Conservation (phyloP, 805 yeast species). For the Naumovozyma dairenensis region DNA sequence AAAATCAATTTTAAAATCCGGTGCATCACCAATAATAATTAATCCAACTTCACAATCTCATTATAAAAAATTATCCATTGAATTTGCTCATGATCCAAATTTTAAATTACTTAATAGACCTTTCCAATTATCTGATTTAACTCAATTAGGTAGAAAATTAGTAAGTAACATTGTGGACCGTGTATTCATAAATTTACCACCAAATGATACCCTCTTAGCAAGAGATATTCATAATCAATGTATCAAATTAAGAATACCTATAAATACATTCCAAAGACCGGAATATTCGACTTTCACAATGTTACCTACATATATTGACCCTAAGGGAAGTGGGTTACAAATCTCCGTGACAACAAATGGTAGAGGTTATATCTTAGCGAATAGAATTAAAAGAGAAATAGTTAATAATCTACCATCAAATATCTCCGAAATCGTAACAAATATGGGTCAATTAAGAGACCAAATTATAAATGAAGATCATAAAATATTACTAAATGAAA, state of each 20-base stretch:
- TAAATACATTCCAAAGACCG: constrained; percentile 68
- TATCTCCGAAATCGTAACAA: constrained; percentile 57
- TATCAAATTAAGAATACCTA: constrained; percentile 58
- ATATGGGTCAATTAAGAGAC: constrained; percentile 57
- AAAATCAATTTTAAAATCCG: constrained; percentile 38
- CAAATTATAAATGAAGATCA: constrained; percentile 45
- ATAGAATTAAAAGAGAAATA: constrained; percentile 67
- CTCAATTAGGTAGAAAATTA: constrained; percentile 47
- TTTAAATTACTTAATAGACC: constrained; percentile 26
- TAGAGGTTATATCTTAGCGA: constrained; percentile 80
- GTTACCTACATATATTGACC: constrained; percentile 59
- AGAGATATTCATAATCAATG: constrained; percentile 42
- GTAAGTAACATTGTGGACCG: constrained; percentile 63
- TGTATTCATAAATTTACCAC: constrained; percentile 53
- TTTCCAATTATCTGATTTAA: constrained; percentile 38
- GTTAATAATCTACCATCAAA: constrained; percentile 56
- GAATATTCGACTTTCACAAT: constrained; percentile 66
- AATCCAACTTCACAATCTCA: constrained; percentile 21
- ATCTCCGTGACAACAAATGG: constrained; percentile 80
- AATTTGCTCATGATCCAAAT: constrained; percentile 19
- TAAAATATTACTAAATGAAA: constrained; percentile 19
- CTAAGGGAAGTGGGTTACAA: constrained; percentile 51
- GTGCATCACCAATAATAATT: constrained; percentile 48
- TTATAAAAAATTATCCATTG: constrained; percentile 14
- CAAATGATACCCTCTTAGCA: constrained; percentile 26